Conservation (phyloP, 768 basidiomycete genomes). For the Strobilomyces echinocephalus region DNA sequence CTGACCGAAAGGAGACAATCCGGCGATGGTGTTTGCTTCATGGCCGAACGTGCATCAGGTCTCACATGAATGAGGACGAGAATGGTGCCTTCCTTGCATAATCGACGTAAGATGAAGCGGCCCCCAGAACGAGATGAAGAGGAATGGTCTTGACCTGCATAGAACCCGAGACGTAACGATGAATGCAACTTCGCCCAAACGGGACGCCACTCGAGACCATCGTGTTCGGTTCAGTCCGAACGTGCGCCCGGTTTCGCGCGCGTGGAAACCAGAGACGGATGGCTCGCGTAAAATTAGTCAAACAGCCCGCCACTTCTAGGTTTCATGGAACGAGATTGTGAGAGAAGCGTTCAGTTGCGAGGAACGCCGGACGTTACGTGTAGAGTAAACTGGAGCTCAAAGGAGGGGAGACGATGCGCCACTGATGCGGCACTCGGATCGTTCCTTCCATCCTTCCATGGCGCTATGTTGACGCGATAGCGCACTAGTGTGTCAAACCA, state of each 20-base stretch:
- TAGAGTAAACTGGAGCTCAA: neutral
- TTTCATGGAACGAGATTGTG: neutral
- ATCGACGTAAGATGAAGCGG: neutral
- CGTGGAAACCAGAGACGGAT: neutral
- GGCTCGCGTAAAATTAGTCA: neutral
- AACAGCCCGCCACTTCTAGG: neutral
- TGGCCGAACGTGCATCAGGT: neutral
- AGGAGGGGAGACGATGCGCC: neutral
- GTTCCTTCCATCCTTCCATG: neutral
- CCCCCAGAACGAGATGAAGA: neutral
- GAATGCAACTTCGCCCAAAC: neutral
- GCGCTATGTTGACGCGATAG: neutral
- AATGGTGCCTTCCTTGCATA: neutral
- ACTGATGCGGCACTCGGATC: neutral
- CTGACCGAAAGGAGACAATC: neutral
- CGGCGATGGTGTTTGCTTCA: neutral
- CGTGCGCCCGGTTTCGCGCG: neutral
- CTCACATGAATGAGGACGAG: neutral
- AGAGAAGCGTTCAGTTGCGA: neutral
- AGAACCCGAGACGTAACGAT: neutral
- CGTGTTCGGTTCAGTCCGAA: neutral
- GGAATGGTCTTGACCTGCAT: neutral
- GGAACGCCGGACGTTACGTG: neutral
- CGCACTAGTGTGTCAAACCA: neutral
- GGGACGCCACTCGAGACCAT: neutral